Percentiles rank a stretch among this genome's conserved stretches.
Evolutionary conservation across 495 filamentous ascomycete genomes (phyloP).

Genomic region (Rostrohypoxylon terebratum): DNA sequence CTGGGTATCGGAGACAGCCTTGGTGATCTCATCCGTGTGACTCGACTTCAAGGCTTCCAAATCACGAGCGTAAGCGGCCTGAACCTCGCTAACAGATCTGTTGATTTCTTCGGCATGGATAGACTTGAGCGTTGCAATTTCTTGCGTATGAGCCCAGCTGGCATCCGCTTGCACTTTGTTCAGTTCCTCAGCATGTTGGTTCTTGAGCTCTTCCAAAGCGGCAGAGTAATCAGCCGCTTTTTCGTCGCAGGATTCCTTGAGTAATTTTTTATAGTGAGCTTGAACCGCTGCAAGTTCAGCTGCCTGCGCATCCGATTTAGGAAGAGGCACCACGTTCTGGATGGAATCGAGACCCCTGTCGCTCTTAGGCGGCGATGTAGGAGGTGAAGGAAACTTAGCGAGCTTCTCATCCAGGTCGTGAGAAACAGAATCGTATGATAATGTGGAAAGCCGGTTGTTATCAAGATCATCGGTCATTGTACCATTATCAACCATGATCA

Average conservation of each 20-base stretch:
- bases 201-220: constrained; percentile 60
- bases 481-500: constrained; percentile 79
- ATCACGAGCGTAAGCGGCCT: constrained; percentile 49
- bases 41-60: constrained; percentile 57
- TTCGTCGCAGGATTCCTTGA: constrained; percentile 58
- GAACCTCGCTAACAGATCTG: constrained; percentile 46
- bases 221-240: constrained; percentile 58
- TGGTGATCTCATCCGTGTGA: constrained; percentile 55
- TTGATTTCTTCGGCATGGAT: constrained; percentile 56
- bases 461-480: constrained; percentile 82
- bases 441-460: constrained; percentile 41
- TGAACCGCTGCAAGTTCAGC: constrained; percentile 45
- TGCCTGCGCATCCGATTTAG: constrained; percentile 45
- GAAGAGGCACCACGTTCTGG: constrained; percentile 51
- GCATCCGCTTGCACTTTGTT: constrained; percentile 53
- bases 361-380: constrained; percentile 49
- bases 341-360: constrained; percentile 32
- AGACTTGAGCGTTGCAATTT: constrained; percentile 53
- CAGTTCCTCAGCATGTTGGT: constrained; percentile 57
- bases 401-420: constrained; percentile 60
- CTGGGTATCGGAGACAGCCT: constrained; percentile 49
- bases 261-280: constrained; percentile 60
- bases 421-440: constrained; percentile 55
- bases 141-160: constrained; percentile 54
- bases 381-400: constrained; percentile 61